Conservation (phyloP, 78 protist genomes). For the Dictyostelium firmibasis region DNA sequence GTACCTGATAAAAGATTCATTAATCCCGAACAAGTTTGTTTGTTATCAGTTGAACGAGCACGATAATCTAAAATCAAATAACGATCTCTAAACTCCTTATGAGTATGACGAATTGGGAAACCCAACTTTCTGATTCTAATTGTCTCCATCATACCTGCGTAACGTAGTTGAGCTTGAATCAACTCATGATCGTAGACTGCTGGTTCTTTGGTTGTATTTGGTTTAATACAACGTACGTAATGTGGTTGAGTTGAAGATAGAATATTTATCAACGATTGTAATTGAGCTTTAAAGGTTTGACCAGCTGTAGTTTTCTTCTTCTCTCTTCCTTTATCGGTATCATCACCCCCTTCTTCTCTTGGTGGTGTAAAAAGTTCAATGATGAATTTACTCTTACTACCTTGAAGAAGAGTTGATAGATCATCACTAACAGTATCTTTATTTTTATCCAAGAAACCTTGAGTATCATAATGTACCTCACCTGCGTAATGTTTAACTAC, state of each 20-base stretch:
- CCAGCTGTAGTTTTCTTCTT: conserved; percentile 89
- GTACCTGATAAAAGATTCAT: neutral
- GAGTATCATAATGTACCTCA: conserved; percentile 81
- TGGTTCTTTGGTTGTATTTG: conserved; percentile 84
- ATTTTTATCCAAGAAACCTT: conserved; percentile 87
- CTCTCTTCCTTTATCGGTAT: conserved; percentile 42
- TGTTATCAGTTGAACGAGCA: conserved; percentile 32
- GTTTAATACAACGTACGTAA: conserved; percentile 95
- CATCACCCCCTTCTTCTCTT: conserved; percentile 37
- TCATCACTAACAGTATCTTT: conserved; percentile 87
- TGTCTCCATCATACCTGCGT: conserved; percentile 89
- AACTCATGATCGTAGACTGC: conserved; percentile 29
- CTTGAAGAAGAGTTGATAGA: conserved; percentile 59
- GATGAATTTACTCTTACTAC: conserved; percentile 62
- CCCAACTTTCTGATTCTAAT: conserved; percentile 92
- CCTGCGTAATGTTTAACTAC: conserved; percentile 91
- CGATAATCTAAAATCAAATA: conserved; percentile 32
- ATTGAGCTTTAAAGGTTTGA: conserved; percentile 75
- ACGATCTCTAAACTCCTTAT: conserved; percentile 83
- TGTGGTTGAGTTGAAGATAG: conserved; percentile 89
- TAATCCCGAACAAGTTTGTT: neutral
- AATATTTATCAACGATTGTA: conserved; percentile 74
- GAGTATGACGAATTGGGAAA: conserved; percentile 87
- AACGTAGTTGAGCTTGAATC: conserved; percentile 89
- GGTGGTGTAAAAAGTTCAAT: conserved; percentile 54